phyloP scores from a whole-genome alignment of 2,329 filamentous ascomycete genomes.

The Daldinia sp. region DNA sequence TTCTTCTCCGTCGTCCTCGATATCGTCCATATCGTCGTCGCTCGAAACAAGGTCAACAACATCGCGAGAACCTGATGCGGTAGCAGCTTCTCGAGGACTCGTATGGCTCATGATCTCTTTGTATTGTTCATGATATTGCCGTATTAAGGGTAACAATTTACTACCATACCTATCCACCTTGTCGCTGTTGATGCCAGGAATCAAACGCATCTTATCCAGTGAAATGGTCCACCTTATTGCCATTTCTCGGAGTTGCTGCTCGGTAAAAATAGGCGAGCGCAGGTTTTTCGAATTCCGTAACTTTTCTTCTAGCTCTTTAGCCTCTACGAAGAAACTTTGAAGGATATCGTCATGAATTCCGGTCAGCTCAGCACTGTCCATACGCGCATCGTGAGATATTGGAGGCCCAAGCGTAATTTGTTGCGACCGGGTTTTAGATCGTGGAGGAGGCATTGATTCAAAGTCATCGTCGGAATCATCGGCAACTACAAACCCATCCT shows the following conservation, averaged over 20 bases:
- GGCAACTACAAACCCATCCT: constrained; percentile 51
- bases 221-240: constrained; percentile 72
- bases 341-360: constrained; percentile 70
- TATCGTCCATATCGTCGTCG: constrained; percentile 46
- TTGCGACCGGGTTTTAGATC: constrained; percentile 49
- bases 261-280: constrained; percentile 70
- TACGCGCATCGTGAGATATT: constrained; percentile 64
- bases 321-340: constrained; percentile 70
- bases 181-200: constrained; percentile 68
- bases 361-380: constrained; percentile 58
- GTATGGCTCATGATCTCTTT: constrained; percentile 57
- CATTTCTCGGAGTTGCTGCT: constrained; percentile 76
- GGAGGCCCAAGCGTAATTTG: constrained; percentile 60
- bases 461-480: constrained; percentile 57
- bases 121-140: constrained; percentile 57
- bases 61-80: constrained; percentile 46
- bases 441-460: constrained; percentile 50
- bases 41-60: constrained; percentile 62
- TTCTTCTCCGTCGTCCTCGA: constrained; percentile 38
- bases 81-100: constrained; percentile 17
- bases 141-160: constrained; percentile 67
- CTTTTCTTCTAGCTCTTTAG: constrained; percentile 66
- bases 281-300: constrained; percentile 68
- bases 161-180: constrained; percentile 70
- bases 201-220: constrained; percentile 67